Conservation (phyloP, 1,284 basidiomycete species). For the Schizopora paradoxa region DNA sequence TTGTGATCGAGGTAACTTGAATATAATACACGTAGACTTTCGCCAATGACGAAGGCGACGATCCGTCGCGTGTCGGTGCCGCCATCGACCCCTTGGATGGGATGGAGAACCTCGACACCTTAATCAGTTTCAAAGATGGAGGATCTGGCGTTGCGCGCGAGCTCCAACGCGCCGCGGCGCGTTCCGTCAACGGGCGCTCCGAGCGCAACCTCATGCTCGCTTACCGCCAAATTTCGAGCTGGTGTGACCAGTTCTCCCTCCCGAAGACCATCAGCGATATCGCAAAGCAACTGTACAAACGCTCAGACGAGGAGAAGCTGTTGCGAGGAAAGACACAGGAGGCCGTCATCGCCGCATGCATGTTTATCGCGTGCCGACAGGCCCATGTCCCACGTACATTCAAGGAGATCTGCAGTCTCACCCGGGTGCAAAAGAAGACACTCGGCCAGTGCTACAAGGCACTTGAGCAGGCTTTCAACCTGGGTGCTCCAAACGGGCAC, state of each 20-base stretch:
- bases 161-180: slow-evolving; percentile 86
- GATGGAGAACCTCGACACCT: slow-evolving; percentile 89
- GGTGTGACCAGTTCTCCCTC: slow-evolving; percentile 94
- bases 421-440: slow-evolving; percentile 91
- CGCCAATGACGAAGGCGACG: slow-evolving; percentile 98
- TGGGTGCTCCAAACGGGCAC: slow-evolving; percentile 50
- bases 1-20: slow-evolving; percentile 24
- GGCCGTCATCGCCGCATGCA: slow-evolving; percentile 94
- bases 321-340: slow-evolving; percentile 89
- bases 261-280: slow-evolving; percentile 94
- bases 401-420: slow-evolving; percentile 91
- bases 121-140: slow-evolving; percentile 93
- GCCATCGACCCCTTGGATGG: slow-evolving; percentile 92
- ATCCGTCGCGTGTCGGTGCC: slow-evolving; percentile 98
- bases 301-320: slow-evolving; percentile 92
- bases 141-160: slow-evolving; percentile 90
- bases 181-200: slow-evolving; percentile 69
- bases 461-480: slow-evolving; percentile 88
- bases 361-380: slow-evolving; percentile 96
- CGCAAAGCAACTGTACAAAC: slow-evolving; percentile 95
- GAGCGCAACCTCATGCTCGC: slow-evolving; percentile 84
- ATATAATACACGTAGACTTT: slow-evolving; percentile 68
- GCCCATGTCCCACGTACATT: slow-evolving; percentile 93
- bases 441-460: slow-evolving; percentile 94
- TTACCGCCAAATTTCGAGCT: slow-evolving; percentile 86